A percentile compares a stretch with the other conserved stretches of the same genome.
These are phyloP conservation scores for Backusella circina DNA, from an alignment of 192 early-diverging fungal species.

Conservation along the genomic window DNA sequence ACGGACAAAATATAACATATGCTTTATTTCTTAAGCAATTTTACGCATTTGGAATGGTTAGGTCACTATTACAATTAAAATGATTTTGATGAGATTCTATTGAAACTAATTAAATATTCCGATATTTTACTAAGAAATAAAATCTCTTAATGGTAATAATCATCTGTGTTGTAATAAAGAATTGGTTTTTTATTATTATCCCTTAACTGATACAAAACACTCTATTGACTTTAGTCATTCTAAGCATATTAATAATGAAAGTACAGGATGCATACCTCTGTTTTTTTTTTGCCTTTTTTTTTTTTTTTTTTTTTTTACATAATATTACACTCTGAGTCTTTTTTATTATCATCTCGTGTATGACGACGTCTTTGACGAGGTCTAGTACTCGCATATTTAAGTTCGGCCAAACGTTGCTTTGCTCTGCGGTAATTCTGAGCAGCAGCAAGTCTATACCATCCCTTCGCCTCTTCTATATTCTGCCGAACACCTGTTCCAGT, in stretches of 20 bases:
- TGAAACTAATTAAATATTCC: too few relatives aligned
- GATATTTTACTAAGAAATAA: neutral
- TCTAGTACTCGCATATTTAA: slow-evolving; percentile 51
- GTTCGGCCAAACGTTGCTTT: slow-evolving; percentile 75
- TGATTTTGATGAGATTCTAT: too few relatives aligned
- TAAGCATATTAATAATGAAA: neutral
- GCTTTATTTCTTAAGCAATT: too few relatives aligned
- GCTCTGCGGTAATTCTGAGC: slow-evolving; percentile 82
- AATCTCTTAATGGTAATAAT: neutral
- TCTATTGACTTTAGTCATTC: neutral
- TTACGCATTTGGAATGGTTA: neutral
- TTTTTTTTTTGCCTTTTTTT: neutral
- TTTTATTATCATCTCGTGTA: slow-evolving; percentile 12
- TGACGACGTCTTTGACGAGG: slow-evolving; percentile 6
- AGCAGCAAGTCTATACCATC: slow-evolving; percentile 88
- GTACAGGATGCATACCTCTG: neutral
- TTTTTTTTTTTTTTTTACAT: slow-evolving; percentile 18
- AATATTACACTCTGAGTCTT: slow-evolving; percentile 22
- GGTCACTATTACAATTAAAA: too few relatives aligned
- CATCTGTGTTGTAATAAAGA: neutral
- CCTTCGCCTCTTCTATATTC: slow-evolving; percentile 79
- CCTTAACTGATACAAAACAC: too few relatives aligned
- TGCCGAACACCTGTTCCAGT: slow-evolving; percentile 79
- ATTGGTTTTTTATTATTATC: neutral
- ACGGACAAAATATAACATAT: too few relatives aligned